Evolutionary conservation across 768 basidiomycete species (phyloP).

Genomic region (Amanita rubescens): DNA sequence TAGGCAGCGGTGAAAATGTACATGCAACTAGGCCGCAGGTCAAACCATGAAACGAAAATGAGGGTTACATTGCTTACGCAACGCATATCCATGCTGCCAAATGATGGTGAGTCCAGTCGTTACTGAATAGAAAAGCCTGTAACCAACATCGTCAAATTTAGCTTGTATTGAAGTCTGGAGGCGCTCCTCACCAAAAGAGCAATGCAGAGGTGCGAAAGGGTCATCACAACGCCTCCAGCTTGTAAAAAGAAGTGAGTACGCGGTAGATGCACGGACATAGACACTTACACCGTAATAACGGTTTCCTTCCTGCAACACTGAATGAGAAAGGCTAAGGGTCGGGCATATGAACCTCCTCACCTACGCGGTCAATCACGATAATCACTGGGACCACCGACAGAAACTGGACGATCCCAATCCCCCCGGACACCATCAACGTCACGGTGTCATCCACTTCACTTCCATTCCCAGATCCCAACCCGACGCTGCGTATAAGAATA

Average conservation of each 20-base stretch:
- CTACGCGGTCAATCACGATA: constrained; percentile 57
- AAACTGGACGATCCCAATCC: constrained; percentile 74
- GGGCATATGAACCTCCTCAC: constrained; percentile 23
- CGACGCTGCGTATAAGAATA: constrained; percentile 56
- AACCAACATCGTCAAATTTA: not conserved
- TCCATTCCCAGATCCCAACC: constrained; percentile 35
- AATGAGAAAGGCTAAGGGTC: not conserved
- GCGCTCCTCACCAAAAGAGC: constrained; percentile 45
- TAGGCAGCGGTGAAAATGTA: constrained; percentile 75
- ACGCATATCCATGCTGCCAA: constrained; percentile 66
- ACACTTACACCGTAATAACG: constrained; percentile 46
- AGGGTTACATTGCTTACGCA: constrained; percentile 29
- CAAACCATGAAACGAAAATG: not conserved
- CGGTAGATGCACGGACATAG: too few species aligned
- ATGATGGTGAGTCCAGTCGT: constrained; percentile 51
- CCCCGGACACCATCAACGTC: constrained; percentile 64
- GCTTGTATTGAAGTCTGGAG: not conserved
- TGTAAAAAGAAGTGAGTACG: not conserved
- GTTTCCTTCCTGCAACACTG: constrained; percentile 45
- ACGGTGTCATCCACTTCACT: constrained; percentile 38
- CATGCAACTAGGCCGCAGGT: constrained; percentile 36
- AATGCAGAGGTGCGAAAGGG: constrained; percentile 55
- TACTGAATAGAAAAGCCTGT: constrained; percentile 42
- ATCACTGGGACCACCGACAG: constrained; percentile 72
- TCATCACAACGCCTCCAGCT: constrained; percentile 60